Percentiles rank a stretch among this genome's conserved stretches.
Conservation (phyloP, 441 rosid genomes). For the Melastoma candidum region DNA sequence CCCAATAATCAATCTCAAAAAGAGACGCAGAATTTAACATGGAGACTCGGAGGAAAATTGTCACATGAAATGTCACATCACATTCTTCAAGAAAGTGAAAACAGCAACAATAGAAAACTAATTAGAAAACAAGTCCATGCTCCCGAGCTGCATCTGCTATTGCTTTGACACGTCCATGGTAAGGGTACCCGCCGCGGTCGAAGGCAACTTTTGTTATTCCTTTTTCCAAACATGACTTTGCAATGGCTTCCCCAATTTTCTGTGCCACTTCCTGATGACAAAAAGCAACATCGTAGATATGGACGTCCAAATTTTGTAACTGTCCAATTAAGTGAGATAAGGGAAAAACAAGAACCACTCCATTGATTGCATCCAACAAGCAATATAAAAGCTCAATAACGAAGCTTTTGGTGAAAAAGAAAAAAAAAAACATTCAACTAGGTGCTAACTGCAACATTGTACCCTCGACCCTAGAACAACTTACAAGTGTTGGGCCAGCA, state of each 20-base stretch:
- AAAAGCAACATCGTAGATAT: slow-evolving; percentile 6
- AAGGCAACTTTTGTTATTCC: slow-evolving; percentile 84
- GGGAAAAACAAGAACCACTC: too few relatives aligned
- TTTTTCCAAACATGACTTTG: slow-evolving; percentile 77
- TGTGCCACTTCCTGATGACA: slow-evolving; percentile 75
- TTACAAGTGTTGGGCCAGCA: slow-evolving; percentile 69
- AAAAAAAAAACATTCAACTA: neutral
- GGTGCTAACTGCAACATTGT: neutral
- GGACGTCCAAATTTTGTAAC: slow-evolving; percentile 1
- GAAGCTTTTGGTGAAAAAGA: too few relatives aligned
- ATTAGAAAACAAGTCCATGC: slow-evolving; percentile 70
- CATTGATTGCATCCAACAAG: too few relatives aligned
- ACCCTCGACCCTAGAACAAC: slow-evolving; percentile 22
- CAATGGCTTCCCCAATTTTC: slow-evolving; percentile 74
- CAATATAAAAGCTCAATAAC: too few relatives aligned
- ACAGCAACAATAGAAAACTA: too few relatives aligned
- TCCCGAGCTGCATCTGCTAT: slow-evolving; percentile 80
- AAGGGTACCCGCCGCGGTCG: slow-evolving; percentile 86
- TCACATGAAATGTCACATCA: too few relatives aligned
- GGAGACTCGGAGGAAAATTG: too few relatives aligned
- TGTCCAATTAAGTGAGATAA: too few relatives aligned
- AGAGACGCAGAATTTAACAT: too few relatives aligned
- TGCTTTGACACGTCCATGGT: slow-evolving; percentile 83
- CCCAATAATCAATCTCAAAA: too few relatives aligned
- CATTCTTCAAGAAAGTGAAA: too few relatives aligned